These are phyloP conservation scores for Strobilomyces dryophilus DNA, from an alignment of 768 basidiomycete species.

Conservation along the genomic window DNA sequence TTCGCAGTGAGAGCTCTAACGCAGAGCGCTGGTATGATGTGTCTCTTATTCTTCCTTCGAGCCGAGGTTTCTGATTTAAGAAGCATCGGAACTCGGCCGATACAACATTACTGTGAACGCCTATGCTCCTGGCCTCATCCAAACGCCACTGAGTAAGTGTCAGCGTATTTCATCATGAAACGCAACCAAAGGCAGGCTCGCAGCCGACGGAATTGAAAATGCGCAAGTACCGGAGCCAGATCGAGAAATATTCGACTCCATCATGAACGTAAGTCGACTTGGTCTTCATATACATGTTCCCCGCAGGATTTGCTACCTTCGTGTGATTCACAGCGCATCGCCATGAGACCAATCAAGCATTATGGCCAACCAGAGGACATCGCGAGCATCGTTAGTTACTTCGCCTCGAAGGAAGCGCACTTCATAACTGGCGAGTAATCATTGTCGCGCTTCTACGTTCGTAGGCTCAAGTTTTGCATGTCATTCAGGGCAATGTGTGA, in stretches of 20 bases:
- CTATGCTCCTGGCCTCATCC: slow-evolving; percentile 36
- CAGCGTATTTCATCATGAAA: not conserved
- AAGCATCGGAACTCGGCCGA: slow-evolving; percentile 28
- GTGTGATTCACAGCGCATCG: not conserved
- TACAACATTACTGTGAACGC: slow-evolving; percentile 37
- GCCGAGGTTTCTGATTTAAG: not conserved
- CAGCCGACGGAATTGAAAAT: not conserved
- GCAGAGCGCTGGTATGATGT: slow-evolving; percentile 31
- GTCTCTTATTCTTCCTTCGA: not conserved
- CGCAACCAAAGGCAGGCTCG: not conserved
- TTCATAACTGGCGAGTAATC: slow-evolving; percentile 23
- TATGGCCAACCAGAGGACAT: slow-evolving; percentile 23
- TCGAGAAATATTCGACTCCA: not conserved
- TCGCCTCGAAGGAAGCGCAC: slow-evolving; percentile 20
- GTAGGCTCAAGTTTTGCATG: not conserved
- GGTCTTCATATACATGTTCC: too few species aligned
- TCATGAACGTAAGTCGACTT: not conserved
- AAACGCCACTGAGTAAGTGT: slow-evolving; percentile 20
- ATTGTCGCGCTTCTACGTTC: not conserved
- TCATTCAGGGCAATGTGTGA: not conserved
- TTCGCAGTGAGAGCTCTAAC: slow-evolving; percentile 38
- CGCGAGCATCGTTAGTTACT: not conserved
- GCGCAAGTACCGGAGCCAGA: not conserved
- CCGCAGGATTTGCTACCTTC: not conserved
- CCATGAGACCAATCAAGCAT: slow-evolving; percentile 6